A percentile compares a stretch with the other conserved stretches of the same genome.
Conservation (phyloP, 495 filamentous ascomycete species). For the Haplographium delicatum region DNA sequence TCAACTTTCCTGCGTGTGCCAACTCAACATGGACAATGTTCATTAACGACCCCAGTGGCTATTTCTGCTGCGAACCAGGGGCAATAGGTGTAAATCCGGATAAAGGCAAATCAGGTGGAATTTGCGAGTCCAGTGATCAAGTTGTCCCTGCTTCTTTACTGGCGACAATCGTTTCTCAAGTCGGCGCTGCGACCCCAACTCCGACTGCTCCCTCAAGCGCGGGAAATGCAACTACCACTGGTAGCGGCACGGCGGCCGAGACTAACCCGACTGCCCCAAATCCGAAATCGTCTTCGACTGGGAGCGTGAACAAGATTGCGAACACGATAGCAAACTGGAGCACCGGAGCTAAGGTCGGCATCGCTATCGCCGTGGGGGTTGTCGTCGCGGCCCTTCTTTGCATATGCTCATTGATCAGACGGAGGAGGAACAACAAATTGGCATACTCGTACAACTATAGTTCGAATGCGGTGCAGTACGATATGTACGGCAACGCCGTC, state of each 20-base stretch:
- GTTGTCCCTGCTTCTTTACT: conserved; percentile 4
- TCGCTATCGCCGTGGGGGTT: no score
- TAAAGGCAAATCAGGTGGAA: neutral
- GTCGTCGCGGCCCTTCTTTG: neutral
- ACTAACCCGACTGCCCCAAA: neutral
- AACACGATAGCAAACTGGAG: neutral
- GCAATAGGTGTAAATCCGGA: neutral
- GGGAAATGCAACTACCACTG: neutral
- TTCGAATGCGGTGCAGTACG: neutral
- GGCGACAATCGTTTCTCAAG: conserved; percentile 8
- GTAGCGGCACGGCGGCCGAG: neutral
- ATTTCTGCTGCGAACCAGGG: conserved; percentile 12
- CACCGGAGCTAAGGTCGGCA: neutral
- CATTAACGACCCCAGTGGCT: neutral
- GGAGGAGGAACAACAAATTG: neutral
- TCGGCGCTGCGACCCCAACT: neutral
- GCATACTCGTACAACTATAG: neutral
- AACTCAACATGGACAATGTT: conserved; percentile 6
- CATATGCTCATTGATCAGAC: neutral
- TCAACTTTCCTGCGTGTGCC: conserved; percentile 10
- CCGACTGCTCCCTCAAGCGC: neutral
- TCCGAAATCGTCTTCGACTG: neutral
- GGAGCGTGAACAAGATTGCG: neutral
- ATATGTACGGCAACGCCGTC: conserved; percentile 4
- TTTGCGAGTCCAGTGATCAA: conserved; percentile 12